phyloP scores from a whole-genome alignment of 140 eudicot species.

The Anethum foeniculum region DNA sequence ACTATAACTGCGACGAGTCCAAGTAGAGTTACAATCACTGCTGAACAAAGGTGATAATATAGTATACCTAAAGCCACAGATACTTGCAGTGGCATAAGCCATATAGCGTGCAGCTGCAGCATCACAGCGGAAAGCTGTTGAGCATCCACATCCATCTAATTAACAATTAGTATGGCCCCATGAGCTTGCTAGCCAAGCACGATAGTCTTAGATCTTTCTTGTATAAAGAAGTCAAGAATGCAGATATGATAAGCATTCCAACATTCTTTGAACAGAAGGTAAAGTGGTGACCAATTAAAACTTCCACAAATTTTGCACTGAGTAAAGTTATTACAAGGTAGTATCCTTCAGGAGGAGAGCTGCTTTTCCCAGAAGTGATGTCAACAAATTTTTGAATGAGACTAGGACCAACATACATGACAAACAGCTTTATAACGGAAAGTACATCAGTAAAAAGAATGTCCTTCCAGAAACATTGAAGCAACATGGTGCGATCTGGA shows the following conservation, averaged over 20 bases:
- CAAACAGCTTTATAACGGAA: conserved; percentile 50
- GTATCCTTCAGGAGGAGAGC: conserved; percentile 63
- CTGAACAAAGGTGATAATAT: conserved; percentile 39
- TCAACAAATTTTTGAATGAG: conserved; percentile 59
- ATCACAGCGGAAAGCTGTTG: conserved; percentile 86
- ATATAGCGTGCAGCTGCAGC: conserved; percentile 64
- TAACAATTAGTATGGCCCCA: conserved; percentile 87
- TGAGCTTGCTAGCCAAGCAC: conserved; percentile 74
- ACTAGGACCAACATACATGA: conserved; percentile 65
- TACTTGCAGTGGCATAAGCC: conserved; percentile 80
- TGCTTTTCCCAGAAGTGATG: conserved; percentile 48
- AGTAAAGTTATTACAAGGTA: conserved; percentile 57
- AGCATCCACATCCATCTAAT: conserved; percentile 95
- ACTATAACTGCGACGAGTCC: conserved; percentile 40
- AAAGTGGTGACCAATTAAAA: conserved; percentile 65
- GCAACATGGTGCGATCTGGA: conserved; percentile 46
- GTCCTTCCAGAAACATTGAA: conserved; percentile 71
- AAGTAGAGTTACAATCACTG: conserved; percentile 43
- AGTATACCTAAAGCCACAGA: conserved; percentile 50
- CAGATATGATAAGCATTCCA: conserved; percentile 74
- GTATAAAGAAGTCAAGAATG: conserved; percentile 67
- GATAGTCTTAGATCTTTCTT: conserved; percentile 72
- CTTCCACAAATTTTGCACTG: conserved; percentile 63
- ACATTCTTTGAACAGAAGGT: conserved; percentile 67
- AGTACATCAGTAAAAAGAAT: conserved; percentile 50